Base-by-base conservation (phyloP, 768 basidiomycete genomes). In the Rhodosporidiobolus sp. region DNA sequence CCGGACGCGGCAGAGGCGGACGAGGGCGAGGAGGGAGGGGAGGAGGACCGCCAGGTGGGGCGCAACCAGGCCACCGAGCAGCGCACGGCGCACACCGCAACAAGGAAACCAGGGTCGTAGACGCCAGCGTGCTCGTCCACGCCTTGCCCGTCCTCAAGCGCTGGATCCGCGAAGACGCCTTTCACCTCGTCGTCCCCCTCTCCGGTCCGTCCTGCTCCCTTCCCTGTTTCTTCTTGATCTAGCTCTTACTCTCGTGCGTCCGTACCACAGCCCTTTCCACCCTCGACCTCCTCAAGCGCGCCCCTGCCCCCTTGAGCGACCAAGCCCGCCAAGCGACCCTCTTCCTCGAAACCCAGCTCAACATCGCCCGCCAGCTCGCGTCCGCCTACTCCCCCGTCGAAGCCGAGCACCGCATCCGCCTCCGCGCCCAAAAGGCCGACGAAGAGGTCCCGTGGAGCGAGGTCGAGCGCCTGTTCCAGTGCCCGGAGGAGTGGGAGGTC, bases 261-360 rank as follows among this genome's bases (percentile, higher is more conserved):
- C 11, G n/a, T 64, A 17, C 4, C 45, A 19, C 67, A 76, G 76
- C 65, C 0, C 49, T 76, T 20, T 64, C 72, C 22, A 74, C 66
- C 22, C 72, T 76, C 43, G 76, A 76, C 63, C 28, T 63, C 20
- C 72, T 76, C 45, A 76, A 76, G 50, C 58, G 55, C 26, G 61
- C 72, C 9, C 76, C 65, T 0, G 11, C 63, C 3, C 66, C 63
- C 9, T 60, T 76, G 8, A 28, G 63, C 55, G 72, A 68, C 45
- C 66, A 35, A n/a, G 62, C 76, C 1, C 52, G 76, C 9, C 66
- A 69, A 0, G 76, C 72, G 1, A 76, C 73, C 22, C 65, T 66
- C 35, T 76, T 76, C 67, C 63, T 76, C 53, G 72, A 74, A 28
- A 50, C 57, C 9, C 76, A 76, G 26, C 59, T 76, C 72, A 32